Evolutionary conservation across 768 basidiomycete species (phyloP).

Genomic region (Kondoa malvinella): DNA sequence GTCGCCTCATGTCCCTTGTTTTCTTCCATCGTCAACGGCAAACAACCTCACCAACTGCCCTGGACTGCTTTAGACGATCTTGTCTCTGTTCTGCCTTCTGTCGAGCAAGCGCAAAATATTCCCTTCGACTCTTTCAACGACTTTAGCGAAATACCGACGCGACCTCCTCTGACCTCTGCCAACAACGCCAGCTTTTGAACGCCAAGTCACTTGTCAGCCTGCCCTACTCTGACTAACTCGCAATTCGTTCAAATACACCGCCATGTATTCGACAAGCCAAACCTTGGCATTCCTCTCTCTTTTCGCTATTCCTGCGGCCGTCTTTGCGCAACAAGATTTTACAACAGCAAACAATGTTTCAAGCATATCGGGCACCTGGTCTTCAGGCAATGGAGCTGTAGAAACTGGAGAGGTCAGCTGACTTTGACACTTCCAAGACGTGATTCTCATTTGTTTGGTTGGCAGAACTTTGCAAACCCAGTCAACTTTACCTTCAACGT

Average conservation of each 20-base stretch:
- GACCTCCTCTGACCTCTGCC: no score
- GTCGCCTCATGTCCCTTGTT: no score
- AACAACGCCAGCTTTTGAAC: no score
- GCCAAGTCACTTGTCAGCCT: no score
- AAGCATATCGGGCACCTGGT: background rate
- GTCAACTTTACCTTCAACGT: slow-evolving; percentile 65
- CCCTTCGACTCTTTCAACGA: no score
- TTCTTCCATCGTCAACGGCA: no score
- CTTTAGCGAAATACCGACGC: no score
- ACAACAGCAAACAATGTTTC: slow-evolving; percentile 5
- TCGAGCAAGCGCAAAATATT: no score
- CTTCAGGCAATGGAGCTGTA: background rate
- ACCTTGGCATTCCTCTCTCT: background rate
- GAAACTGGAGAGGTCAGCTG: background rate
- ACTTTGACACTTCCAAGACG: no score
- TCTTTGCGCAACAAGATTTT: background rate
- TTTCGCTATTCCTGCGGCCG: background rate
- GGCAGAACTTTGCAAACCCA: slow-evolving; percentile 69
- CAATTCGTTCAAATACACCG: background rate
- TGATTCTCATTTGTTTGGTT: slow-evolving; percentile 15
- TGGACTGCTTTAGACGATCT: no score
- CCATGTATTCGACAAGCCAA: background rate
- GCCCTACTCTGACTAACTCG: background rate
- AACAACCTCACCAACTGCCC: no score
- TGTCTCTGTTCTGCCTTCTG: no score